Percentiles rank a stretch among this genome's conserved stretches.
Evolutionary conservation across 768 basidiomycete species (phyloP).

Genomic region (Leccinum obscurum): DNA sequence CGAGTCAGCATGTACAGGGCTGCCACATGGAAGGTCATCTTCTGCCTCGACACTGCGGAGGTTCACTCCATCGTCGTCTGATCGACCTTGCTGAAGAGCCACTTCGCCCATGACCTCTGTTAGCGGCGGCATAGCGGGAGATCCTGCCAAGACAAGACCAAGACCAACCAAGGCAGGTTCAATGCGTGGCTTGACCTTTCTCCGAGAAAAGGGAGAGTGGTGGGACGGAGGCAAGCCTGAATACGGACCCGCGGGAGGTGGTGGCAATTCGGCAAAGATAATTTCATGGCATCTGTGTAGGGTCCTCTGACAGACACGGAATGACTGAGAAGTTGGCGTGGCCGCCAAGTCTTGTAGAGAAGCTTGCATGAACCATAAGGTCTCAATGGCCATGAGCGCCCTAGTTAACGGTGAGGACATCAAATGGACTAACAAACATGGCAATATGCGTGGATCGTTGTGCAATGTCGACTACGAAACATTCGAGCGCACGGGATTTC

Average conservation of each 20-base stretch:
- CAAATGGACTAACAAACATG: conserved; percentile 73
- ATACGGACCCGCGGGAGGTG: conserved; percentile 67
- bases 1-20: conserved; percentile 21
- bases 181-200: conserved; percentile 70
- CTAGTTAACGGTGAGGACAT: conserved; percentile 17
- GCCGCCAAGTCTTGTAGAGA: conserved; percentile 74
- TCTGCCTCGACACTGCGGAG: conserved; percentile 49
- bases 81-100: conserved; percentile 86
- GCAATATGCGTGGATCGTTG: conserved; percentile 94
- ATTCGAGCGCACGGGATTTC: conserved; percentile 88
- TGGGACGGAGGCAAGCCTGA: conserved; percentile 52
- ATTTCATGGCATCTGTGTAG: conserved; percentile 93
- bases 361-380: conserved; percentile 99
- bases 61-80: conserved; percentile 57
- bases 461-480: conserved; percentile 86
- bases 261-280: conserved; percentile 86
- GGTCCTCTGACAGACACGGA: conserved; percentile 88
- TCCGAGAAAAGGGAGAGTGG: conserved; percentile 49
- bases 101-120: conserved; percentile 77
- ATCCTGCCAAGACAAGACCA: conserved; percentile 75
- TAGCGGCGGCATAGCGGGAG: conserved; percentile 73
- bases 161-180: conserved; percentile 84
- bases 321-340: conserved; percentile 64
- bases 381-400: conserved; percentile 46
- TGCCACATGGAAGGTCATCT: conserved; percentile 39